Percentiles rank a stretch among this genome's conserved stretches.
These are phyloP conservation scores for Breviolum minutum DNA, from an alignment of 73 alveolate species.

Conservation along the genomic window DNA sequence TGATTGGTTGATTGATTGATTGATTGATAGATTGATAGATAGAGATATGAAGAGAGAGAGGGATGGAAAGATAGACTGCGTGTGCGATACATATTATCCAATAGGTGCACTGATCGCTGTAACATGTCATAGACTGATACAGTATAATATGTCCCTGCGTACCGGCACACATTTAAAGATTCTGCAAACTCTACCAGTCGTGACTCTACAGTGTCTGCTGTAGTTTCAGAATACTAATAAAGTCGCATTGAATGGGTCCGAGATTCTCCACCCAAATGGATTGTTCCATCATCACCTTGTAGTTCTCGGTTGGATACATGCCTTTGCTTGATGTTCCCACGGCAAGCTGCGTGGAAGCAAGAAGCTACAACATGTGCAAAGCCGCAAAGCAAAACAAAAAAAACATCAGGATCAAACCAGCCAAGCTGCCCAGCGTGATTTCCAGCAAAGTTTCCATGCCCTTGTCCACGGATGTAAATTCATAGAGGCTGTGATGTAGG, in stretches of 20 bases:
- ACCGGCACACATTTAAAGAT: too few species aligned
- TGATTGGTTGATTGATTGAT: too few species aligned
- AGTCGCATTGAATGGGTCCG: background rate
- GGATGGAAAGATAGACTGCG: too few species aligned
- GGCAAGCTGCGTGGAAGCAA: background rate
- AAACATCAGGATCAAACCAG: background rate
- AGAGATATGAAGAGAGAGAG: too few species aligned
- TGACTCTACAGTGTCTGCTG: too few species aligned
- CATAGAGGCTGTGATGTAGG: constrained; percentile 62
- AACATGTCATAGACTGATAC: too few species aligned
- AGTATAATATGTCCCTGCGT: too few species aligned
- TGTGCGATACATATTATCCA: too few species aligned
- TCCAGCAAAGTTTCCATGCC: constrained; percentile 88
- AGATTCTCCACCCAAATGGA: constrained; percentile 77
- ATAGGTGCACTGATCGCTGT: too few species aligned
- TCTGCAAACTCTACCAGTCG: background rate
- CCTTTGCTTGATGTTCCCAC: background rate
- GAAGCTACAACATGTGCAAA: background rate
- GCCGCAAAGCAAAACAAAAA: background rate
- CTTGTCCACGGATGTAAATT: constrained; percentile 45
- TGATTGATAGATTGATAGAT: too few species aligned
- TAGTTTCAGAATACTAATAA: background rate
- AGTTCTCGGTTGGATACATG: constrained; percentile 54
- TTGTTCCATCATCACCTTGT: constrained; percentile 40
- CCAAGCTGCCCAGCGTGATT: constrained; percentile 58